phyloP scores from a whole-genome alignment of 2,329 filamentous ascomycete genomes.

The Raffaelea ambrosiae region DNA sequence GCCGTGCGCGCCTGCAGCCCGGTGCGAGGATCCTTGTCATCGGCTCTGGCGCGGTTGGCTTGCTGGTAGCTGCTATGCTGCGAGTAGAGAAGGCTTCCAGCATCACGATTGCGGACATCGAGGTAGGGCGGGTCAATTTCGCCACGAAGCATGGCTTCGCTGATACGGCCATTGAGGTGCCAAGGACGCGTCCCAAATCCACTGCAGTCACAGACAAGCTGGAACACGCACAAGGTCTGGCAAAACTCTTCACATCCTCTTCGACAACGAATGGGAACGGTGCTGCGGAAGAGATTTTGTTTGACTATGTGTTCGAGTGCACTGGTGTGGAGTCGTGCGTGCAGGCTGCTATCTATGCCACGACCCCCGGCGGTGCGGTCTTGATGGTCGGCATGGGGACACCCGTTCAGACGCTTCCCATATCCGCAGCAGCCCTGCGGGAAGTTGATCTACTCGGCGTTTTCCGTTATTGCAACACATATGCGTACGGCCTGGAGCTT shows the following conservation, averaged over 20 bases:
- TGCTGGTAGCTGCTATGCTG: slow-evolving; percentile 51
- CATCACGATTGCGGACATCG: slow-evolving; percentile 33
- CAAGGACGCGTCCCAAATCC: slow-evolving; percentile 35
- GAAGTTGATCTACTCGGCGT: slow-evolving; percentile 66
- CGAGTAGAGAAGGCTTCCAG: slow-evolving; percentile 7
- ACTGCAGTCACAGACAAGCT: slow-evolving; percentile 39
- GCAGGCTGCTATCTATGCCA: slow-evolving; percentile 63
- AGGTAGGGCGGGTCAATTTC: slow-evolving; percentile 47
- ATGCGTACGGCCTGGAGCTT: slow-evolving; percentile 46
- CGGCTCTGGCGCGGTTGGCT: slow-evolving; percentile 52
- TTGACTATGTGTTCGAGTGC: slow-evolving; percentile 50
- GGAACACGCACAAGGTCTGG: slow-evolving; percentile 33
- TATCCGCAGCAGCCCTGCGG: slow-evolving; percentile 58
- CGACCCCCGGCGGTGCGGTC: slow-evolving; percentile 59
- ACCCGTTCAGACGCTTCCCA: slow-evolving; percentile 59
- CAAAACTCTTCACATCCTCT: neutral
- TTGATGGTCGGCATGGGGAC: slow-evolving; percentile 67
- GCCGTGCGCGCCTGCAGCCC: slow-evolving; percentile 32
- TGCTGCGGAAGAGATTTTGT: neutral
- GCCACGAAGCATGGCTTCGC: slow-evolving; percentile 47
- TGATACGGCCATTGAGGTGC: slow-evolving; percentile 41
- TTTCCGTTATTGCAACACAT: slow-evolving; percentile 70
- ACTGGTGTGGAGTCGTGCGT: slow-evolving; percentile 71
- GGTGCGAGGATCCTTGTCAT: slow-evolving; percentile 42
- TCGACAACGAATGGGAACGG: neutral